Evolutionary conservation across 2,329 filamentous ascomycete species (phyloP).

Genomic region (Diplocarpon mali): DNA sequence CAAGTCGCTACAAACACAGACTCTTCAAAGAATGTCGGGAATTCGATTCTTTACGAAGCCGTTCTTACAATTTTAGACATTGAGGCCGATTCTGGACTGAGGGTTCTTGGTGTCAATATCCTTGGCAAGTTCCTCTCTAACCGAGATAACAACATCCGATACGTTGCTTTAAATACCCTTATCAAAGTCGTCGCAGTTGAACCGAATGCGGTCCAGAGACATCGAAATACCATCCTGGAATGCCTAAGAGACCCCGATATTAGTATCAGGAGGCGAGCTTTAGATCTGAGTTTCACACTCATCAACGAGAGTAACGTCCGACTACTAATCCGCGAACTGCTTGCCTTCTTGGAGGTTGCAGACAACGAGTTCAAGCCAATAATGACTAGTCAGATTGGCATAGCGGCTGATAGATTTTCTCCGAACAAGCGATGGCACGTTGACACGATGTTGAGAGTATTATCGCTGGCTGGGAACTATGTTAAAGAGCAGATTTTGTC

Average conservation of each 20-base stretch:
- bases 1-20: constrained; percentile 98
- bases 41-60: constrained; percentile 94
- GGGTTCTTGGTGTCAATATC: constrained; percentile 95
- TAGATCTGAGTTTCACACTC: constrained; percentile 94
- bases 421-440: constrained; percentile 98
- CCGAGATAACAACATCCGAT: constrained; percentile 97
- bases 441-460: constrained; percentile 89
- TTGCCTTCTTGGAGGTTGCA: constrained; percentile 92
- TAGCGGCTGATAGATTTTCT: constrained; percentile 89
- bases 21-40: constrained; percentile 95
- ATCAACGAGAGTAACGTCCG: constrained; percentile 96
- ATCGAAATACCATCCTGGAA: constrained; percentile 94
- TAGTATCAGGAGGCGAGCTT: constrained; percentile 87
- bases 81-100: constrained; percentile 87
- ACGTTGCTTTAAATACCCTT: constrained; percentile 91
- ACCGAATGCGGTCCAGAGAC: constrained; percentile 91
- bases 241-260: constrained; percentile 96
- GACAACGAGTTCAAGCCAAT: constrained; percentile 98
- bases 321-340: constrained; percentile 80
- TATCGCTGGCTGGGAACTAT: constrained; percentile 90
- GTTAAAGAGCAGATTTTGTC: constrained; percentile 97
- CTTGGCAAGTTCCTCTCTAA: constrained; percentile 97
- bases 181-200: constrained; percentile 98
- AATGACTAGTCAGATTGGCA: constrained; percentile 96
- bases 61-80: constrained; percentile 97